These are phyloP conservation scores for Flaveria brownii DNA, from an alignment of 129 eudicot species.

Conservation along the genomic window DNA sequence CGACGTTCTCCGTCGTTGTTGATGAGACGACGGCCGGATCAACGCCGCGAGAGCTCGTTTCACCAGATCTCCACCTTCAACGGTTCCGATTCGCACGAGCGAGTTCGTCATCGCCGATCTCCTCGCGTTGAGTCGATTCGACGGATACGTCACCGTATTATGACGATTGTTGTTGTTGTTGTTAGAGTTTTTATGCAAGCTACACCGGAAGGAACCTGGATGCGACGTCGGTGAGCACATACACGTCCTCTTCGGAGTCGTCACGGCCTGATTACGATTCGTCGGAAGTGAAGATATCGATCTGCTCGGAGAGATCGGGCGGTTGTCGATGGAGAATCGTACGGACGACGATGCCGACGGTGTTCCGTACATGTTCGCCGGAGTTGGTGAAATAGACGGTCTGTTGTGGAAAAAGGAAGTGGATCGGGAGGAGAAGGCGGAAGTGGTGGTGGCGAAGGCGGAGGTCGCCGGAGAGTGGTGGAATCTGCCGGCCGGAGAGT, in stretches of 20 bases:
- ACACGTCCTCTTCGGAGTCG: constrained; percentile 60
- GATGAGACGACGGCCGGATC: constrained; percentile 88
- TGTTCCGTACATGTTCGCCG: constrained; percentile 33
- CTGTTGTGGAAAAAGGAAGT: constrained; percentile 33
- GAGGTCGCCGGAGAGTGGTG: constrained; percentile 22
- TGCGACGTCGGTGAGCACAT: constrained; percentile 95
- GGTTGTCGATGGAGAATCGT: constrained; percentile 51
- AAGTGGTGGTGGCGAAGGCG: constrained; percentile 41
- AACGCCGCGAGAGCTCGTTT: constrained; percentile 78
- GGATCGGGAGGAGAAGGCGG: constrained; percentile 44
- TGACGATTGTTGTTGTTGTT: neutral
- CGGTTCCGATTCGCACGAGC: constrained; percentile 79
- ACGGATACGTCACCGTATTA: constrained; percentile 43
- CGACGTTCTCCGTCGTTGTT: constrained; percentile 61
- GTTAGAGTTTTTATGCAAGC: constrained; percentile 52
- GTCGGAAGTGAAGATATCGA: constrained; percentile 45
- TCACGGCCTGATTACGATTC: constrained; percentile 40
- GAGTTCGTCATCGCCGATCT: constrained; percentile 95
- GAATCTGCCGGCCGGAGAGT: constrained; percentile 57
- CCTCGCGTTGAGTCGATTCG: constrained; percentile 64
- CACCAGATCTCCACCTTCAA: constrained; percentile 83
- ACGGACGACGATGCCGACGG: constrained; percentile 43
- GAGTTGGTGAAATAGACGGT: constrained; percentile 49
- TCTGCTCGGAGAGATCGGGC: constrained; percentile 55
- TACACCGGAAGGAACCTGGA: constrained; percentile 91